Base-by-base conservation (phyloP, 768 basidiomycete genomes). In the Lyophyllum shimeji region DNA sequence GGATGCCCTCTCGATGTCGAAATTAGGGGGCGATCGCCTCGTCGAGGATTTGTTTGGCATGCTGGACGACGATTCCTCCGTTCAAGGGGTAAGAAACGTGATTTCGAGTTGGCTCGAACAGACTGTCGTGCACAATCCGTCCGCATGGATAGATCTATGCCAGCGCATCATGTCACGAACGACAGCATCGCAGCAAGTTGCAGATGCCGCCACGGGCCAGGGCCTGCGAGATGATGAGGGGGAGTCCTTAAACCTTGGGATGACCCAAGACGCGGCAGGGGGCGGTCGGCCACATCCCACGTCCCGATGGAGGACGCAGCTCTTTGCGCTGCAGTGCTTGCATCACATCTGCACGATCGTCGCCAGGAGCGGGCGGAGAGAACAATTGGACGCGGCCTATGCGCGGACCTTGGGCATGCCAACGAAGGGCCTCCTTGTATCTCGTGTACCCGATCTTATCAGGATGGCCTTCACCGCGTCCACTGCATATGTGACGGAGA, bases 381-480 rank as follows among this genome's bases (percentile, higher is more conserved):
- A 99, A 64, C 94, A 98, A 63, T 75, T 97, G 33, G 89, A 96
- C 67, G 82, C 90, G 25, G 76, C 78, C 1, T 80, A 85, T 59
- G 95, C 93, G 1, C 76, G 83, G 44, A 76, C 71, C 42, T 74
- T 80, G 23, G 87, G 89, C 1, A 60, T 90, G 7, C 72, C 82
- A 2, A 67, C 78, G 3, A 75, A 81, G 7, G 82, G 84, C 1
- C 76, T 98, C 45, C 77, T 99, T 17, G 88, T 91, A 37, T 87
- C 89, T 17, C 84, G 95, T 18, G 85, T 98, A 7, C 86, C 90
- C 6, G 97, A 99, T 71, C 76, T 99, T 55, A 96, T 99, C 71
- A 92, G 83, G 73, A 97, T 98, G 89, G 96, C 97, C 0, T 98
- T 99, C 69, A 96, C 93, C 12, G 95, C 97, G 0, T 95, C 94